Conservation (phyloP, 2,329 filamentous ascomycete genomes). For the Alternaria conjuncta region DNA sequence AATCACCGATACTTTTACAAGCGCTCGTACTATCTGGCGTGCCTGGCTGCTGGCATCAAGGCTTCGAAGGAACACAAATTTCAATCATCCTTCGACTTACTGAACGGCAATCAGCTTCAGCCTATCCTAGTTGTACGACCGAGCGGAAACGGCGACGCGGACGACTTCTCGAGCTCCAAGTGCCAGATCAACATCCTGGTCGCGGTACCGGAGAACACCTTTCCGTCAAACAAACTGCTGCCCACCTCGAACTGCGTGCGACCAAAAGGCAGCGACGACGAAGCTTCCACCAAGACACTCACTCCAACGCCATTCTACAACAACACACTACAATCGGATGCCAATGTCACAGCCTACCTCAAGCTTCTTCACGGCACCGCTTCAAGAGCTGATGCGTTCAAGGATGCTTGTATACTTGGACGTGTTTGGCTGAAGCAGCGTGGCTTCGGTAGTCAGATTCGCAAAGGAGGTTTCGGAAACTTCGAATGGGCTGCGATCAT, state of each 20-base stretch:
- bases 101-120: slow-evolving; percentile 77
- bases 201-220: slow-evolving; percentile 71
- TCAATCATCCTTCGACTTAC: slow-evolving; percentile 67
- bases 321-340: slow-evolving; percentile 79
- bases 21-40: slow-evolving; percentile 87
- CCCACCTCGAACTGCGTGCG: slow-evolving; percentile 75
- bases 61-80: slow-evolving; percentile 61
- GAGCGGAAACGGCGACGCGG: slow-evolving; percentile 36
- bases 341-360: slow-evolving; percentile 74
- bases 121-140: slow-evolving; percentile 66
- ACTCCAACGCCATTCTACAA: slow-evolving; percentile 85
- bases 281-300: slow-evolving; percentile 43
- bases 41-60: slow-evolving; percentile 74
- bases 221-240: slow-evolving; percentile 73
- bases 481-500: slow-evolving; percentile 89
- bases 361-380: slow-evolving; percentile 74
- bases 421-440: slow-evolving; percentile 89
- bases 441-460: slow-evolving; percentile 74
- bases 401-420: slow-evolving; percentile 84
- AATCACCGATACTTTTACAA: slow-evolving; percentile 96
- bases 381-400: slow-evolving; percentile 74
- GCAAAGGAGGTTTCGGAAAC: slow-evolving; percentile 83
- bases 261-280: slow-evolving; percentile 55
- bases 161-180: slow-evolving; percentile 47
- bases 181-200: slow-evolving; percentile 75